Conservation (phyloP, 495 filamentous ascomycete species). For the Daldinia decipiens region DNA sequence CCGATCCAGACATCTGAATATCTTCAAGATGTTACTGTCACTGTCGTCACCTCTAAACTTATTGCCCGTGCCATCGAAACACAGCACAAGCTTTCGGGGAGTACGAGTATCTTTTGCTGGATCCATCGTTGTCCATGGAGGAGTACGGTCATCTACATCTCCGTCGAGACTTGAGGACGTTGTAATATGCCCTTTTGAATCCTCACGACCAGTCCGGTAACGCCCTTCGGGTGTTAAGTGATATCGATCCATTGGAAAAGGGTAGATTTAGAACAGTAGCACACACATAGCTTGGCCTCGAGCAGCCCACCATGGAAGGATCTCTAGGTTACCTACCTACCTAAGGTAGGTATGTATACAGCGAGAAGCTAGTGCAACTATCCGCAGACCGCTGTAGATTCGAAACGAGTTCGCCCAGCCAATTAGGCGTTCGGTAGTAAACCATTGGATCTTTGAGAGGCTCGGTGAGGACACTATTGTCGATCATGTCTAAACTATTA, state of each 20-base stretch:
- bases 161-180: constrained; percentile 12
- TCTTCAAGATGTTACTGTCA: constrained; percentile 91
- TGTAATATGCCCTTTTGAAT: constrained; percentile 25
- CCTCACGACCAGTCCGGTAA: constrained; percentile 1
- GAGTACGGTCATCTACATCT: background rate
- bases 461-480: background rate
- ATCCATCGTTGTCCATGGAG: constrained; percentile 21
- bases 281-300: background rate
- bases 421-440: background rate
- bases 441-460: constrained; percentile 10
- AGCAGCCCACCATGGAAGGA: background rate
- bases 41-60: constrained; percentile 83
- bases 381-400: constrained; percentile 1
- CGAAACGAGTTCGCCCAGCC: constrained; percentile 5
- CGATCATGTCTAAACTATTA: constrained; percentile 10
- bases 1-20: constrained; percentile 73
- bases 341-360: constrained; percentile 16
- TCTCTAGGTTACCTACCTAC: background rate
- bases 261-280: background rate
- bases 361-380: background rate
- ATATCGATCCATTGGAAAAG: constrained; percentile 23
- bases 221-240: constrained; percentile 23
- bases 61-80: constrained; percentile 92
- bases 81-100: constrained; percentile 71
- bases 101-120: constrained; percentile 24